A percentile compares a stretch with the other conserved stretches of the same genome.
Conservation (phyloP, 2,329 filamentous ascomycete genomes). For the Aspergillus quadricinctus region DNA sequence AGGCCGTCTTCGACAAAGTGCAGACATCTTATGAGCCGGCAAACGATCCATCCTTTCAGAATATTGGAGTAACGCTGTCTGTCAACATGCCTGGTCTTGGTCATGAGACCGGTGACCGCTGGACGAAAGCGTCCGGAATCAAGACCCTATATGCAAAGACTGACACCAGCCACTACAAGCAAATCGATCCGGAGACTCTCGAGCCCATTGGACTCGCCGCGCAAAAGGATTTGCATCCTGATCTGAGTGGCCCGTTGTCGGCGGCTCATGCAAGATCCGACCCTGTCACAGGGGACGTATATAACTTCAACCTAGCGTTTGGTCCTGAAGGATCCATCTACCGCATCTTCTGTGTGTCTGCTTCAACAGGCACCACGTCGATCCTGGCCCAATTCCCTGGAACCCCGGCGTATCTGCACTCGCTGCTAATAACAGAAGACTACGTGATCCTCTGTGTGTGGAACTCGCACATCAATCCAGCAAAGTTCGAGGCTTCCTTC, state of each 20-base stretch:
- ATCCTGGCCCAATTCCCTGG: constrained; percentile 64
- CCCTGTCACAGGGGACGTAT: constrained; percentile 67
- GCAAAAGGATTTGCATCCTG: constrained; percentile 62
- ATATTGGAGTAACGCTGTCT: constrained; percentile 63
- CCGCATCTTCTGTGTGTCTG: constrained; percentile 63
- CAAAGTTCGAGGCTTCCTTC: constrained; percentile 31
- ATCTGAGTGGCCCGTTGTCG: constrained; percentile 62
- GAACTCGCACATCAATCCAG: constrained; percentile 58
- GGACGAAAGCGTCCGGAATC: constrained; percentile 32
- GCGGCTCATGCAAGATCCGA: constrained; percentile 70
- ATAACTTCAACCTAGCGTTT: constrained; percentile 75
- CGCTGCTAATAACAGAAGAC: constrained; percentile 67
- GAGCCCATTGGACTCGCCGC: constrained; percentile 63
- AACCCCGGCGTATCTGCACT: constrained; percentile 72
- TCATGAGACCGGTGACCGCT: constrained; percentile 19
- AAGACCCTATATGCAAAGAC: constrained; percentile 57
- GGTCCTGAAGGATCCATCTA: constrained; percentile 54
- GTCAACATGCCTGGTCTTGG: constrained; percentile 59
- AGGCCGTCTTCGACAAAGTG: constrained; percentile 67
- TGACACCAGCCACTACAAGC: constrained; percentile 55
- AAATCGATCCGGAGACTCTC: constrained; percentile 65
- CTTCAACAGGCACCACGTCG: constrained; percentile 59
- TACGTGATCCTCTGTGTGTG: constrained; percentile 72
- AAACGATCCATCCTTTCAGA: constrained; percentile 57
- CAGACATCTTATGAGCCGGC: constrained; percentile 20